These are phyloP conservation scores for Lophiostoma macrostomum DNA, from an alignment of 495 filamentous ascomycete genomes.

Conservation along the genomic window DNA sequence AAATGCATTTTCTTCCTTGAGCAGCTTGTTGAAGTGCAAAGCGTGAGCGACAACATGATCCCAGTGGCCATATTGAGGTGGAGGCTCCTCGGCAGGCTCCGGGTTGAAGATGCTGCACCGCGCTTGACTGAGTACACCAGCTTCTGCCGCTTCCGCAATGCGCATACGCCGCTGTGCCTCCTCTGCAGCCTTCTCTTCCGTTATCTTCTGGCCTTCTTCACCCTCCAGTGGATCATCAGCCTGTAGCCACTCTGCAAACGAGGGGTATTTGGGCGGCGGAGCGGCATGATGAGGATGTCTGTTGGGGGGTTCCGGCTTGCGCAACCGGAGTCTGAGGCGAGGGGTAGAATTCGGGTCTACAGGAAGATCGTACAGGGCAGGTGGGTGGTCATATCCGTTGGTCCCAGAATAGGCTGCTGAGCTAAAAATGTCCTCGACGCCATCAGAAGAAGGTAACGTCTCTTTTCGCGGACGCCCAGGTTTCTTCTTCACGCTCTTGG, in stretches of 20 bases:
- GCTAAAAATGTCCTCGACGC: conserved; percentile 2
- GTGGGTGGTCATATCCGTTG: not conserved
- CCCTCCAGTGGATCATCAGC: conserved; percentile 47
- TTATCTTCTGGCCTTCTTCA: conserved; percentile 43
- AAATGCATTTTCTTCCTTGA: conserved; percentile 70
- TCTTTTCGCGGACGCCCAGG: conserved; percentile 12
- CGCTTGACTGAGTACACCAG: conserved; percentile 68
- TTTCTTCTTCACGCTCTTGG: conserved; percentile 4
- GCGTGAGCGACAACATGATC: conserved; percentile 84
- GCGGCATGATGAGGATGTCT: conserved; percentile 52
- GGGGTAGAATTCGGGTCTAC: conserved; percentile 7
- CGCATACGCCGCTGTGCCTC: conserved; percentile 57
- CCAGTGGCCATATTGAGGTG: conserved; percentile 74
- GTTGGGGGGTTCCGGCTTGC: conserved; percentile 19
- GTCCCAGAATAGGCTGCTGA: not conserved
- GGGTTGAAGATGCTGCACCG: conserved; percentile 73
- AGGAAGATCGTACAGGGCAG: conserved; percentile 1
- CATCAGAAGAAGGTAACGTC: conserved; percentile 16
- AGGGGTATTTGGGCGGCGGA: conserved; percentile 45
- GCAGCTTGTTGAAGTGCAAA: conserved; percentile 70
- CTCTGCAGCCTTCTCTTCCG: conserved; percentile 56
- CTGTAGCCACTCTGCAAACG: conserved; percentile 59
- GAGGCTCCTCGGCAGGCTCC: conserved; percentile 69
- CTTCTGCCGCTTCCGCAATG: conserved; percentile 66
- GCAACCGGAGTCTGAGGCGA: conserved; percentile 26